These are phyloP conservation scores for Alisma plantagoaquatica DNA, from an alignment of 106 monocot species.

Conservation along the genomic window DNA sequence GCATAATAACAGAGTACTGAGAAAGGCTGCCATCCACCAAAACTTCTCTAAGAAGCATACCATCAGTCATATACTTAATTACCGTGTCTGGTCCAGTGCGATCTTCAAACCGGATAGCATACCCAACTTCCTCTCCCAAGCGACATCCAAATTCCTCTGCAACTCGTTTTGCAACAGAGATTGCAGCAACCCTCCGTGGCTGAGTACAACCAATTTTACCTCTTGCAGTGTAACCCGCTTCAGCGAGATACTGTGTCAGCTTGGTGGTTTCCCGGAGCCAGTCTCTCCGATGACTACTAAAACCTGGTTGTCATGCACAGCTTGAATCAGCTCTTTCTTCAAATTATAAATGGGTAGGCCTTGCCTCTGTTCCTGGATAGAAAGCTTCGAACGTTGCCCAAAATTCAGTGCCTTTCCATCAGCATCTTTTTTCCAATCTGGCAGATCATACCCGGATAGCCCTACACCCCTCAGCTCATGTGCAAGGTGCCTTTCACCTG, in stretches of 20 bases:
- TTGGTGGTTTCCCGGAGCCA: slow-evolving; percentile 86
- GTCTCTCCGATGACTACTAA: slow-evolving; percentile 89
- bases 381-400: slow-evolving; percentile 82
- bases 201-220: slow-evolving; percentile 91
- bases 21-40: slow-evolving; percentile 82
- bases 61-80: slow-evolving; percentile 93
- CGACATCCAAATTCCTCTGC: slow-evolving; percentile 92
- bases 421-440: slow-evolving; percentile 93
- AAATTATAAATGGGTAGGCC: slow-evolving; percentile 81
- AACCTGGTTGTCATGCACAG: slow-evolving; percentile 82
- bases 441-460: slow-evolving; percentile 88
- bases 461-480: slow-evolving; percentile 90
- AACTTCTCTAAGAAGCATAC: slow-evolving; percentile 82
- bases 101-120: slow-evolving; percentile 89
- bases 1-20: slow-evolving; percentile 86
- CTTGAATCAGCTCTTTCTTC: slow-evolving; percentile 86
- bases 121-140: slow-evolving; percentile 84
- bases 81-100: slow-evolving; percentile 87
- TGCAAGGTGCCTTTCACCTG: slow-evolving; percentile 82
- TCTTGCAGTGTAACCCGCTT: slow-evolving; percentile 73
- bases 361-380: slow-evolving; percentile 84
- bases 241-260: slow-evolving; percentile 83
- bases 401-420: slow-evolving; percentile 85
- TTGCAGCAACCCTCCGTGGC: slow-evolving; percentile 84
- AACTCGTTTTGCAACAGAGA: slow-evolving; percentile 89